These are phyloP conservation scores for barley (Hordeum vulgare) DNA, from an alignment of 176 grass and related monocot species.

Conservation along the genomic window DNA sequence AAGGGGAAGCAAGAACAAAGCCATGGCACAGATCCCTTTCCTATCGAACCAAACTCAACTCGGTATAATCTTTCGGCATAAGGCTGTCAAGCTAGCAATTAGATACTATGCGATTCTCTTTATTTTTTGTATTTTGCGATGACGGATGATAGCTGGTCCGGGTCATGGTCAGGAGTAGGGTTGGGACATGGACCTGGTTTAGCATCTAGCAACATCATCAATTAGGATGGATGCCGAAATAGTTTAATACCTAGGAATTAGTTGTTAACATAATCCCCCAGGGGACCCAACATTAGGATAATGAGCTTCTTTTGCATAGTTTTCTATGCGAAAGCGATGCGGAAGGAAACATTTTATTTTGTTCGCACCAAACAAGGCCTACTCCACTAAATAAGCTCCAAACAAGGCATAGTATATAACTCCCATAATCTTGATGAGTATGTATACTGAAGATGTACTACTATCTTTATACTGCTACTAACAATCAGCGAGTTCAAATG, in stretches of 20 bases:
- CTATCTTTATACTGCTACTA: not conserved
- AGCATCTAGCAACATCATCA: slow-evolving; percentile 9
- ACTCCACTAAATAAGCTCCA: not conserved
- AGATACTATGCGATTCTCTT: not conserved
- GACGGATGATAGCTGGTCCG: slow-evolving; percentile 20
- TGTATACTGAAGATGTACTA: not conserved
- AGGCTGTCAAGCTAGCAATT: slow-evolving; percentile 8
- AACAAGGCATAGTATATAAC: slow-evolving; percentile 5
- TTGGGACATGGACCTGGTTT: slow-evolving; percentile 38
- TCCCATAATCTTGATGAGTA: not conserved
- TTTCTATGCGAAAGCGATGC: slow-evolving; percentile 33
- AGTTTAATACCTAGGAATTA: slow-evolving; percentile 26
- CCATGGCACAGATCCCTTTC: slow-evolving; percentile 41
- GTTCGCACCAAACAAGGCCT: not conserved
- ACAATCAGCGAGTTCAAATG: too few species aligned
- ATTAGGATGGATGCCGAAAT: not conserved
- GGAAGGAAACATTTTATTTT: slow-evolving; percentile 27
- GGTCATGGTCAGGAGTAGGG: slow-evolving; percentile 27
- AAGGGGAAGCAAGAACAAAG: slow-evolving; percentile 20
- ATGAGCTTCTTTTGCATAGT: slow-evolving; percentile 21
- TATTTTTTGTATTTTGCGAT: not conserved
- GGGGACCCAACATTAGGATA: slow-evolving; percentile 20
- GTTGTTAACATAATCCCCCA: slow-evolving; percentile 6
- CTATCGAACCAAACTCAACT: slow-evolving; percentile 15
- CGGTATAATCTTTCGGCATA: slow-evolving; percentile 15